These are phyloP conservation scores for Trichoderma lentiforme DNA, from an alignment of 2,329 filamentous ascomycete species.

Conservation along the genomic window DNA sequence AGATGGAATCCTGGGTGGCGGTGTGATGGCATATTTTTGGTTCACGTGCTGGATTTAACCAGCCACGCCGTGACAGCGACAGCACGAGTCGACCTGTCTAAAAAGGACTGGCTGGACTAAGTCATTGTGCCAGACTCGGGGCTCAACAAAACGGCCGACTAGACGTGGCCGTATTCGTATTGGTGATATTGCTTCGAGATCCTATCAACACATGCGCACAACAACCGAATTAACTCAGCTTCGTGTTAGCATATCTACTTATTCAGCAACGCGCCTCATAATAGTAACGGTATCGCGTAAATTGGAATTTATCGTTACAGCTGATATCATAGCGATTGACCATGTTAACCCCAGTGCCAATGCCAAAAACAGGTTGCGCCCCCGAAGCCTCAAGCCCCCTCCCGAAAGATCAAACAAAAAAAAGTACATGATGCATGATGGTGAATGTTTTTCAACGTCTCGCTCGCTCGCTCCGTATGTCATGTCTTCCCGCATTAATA, in stretches of 20 bases:
- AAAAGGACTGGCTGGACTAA: neutral
- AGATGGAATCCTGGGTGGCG: slow-evolving; percentile 1
- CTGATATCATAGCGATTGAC: neutral
- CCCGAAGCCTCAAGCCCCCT: neutral
- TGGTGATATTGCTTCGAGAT: too few species aligned
- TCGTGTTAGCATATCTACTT: neutral
- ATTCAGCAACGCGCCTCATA: neutral
- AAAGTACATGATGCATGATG: neutral
- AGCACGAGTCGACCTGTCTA: neutral
- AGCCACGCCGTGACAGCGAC: neutral
- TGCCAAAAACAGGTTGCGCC: neutral
- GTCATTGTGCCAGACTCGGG: neutral
- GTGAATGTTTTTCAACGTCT: neutral
- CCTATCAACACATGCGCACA: neutral
- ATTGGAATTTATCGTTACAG: slow-evolving; percentile 1
- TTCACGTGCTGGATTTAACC: neutral
- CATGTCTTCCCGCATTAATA: neutral
- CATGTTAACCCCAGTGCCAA: neutral
- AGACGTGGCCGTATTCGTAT: slow-evolving; percentile 3
- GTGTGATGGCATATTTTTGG: slow-evolving; percentile 4
- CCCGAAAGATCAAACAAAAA: neutral
- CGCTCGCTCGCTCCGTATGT: slow-evolving; percentile 5
- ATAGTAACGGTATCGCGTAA: neutral
- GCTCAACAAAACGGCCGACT: neutral
- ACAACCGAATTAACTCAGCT: neutral